Percentiles rank a stretch among this genome's conserved stretches.
These are phyloP conservation scores for Thalassiosira hispida DNA, from an alignment of 352 stramenopile species.

Conservation along the genomic window DNA sequence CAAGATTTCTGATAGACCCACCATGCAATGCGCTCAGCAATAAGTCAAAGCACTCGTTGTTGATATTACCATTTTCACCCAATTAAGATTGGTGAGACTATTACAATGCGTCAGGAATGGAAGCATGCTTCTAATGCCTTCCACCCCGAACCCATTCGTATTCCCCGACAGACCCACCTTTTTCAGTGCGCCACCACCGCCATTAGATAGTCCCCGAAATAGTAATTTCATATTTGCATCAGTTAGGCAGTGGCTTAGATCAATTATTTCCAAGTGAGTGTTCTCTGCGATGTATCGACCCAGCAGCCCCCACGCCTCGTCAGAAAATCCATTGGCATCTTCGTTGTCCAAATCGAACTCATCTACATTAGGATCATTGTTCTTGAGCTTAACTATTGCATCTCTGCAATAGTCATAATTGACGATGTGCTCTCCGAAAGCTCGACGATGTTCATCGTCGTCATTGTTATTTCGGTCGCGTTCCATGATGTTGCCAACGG, in stretches of 20 bases:
- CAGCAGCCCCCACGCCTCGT: not conserved
- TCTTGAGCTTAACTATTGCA: no score
- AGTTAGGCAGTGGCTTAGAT: not conserved
- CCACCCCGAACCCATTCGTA: not conserved
- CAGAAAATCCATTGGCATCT: not conserved
- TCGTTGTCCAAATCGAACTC: no score
- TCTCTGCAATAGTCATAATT: no score
- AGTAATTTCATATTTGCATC: not conserved
- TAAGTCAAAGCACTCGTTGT: constrained; percentile 9
- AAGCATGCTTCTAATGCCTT: constrained; percentile 3
- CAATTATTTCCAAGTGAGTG: not conserved
- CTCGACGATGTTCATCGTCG: no score
- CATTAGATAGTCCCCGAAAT: not conserved
- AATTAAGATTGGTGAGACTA: constrained; percentile 10
- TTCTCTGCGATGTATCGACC: not conserved
- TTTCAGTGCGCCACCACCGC: no score
- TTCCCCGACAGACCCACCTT: not conserved
- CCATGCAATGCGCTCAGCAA: constrained; percentile 5
- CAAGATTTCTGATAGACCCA: not conserved
- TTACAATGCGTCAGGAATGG: constrained; percentile 14
- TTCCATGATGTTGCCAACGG: no score
- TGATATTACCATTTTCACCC: not conserved
- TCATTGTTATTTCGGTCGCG: no score
- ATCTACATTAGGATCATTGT: no score
- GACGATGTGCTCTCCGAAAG: no score